Base-by-base conservation (phyloP, 305 asterid genomes). In the Euphrasia arctica region DNA sequence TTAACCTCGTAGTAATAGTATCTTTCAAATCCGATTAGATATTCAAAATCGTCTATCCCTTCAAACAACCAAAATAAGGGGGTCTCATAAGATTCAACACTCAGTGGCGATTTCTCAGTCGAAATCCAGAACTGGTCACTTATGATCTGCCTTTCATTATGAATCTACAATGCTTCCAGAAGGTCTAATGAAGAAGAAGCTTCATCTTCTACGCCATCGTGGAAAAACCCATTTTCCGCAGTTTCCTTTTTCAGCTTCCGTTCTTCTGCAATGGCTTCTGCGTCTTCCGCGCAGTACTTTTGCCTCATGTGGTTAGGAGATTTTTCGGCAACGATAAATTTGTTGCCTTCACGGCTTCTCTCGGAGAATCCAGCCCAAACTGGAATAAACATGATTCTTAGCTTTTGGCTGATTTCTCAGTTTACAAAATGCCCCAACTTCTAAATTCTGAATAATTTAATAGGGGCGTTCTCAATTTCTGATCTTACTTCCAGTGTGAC, bases 321-420 rank as follows among this genome's bases (percentile, higher is more conserved):
- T 72, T 78, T 86, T 82, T 88, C 95, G 2, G 96, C 91, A 65
- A 88, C 95, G 60, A 83, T 42, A 77, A 80, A 87, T 73, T 90
- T 93, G 89, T 77, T 85, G 57, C 97, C 97, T 77, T 92, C 97
- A 25, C 98, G 97, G 51, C 74, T 72, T 79, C 95, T 81, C 85
- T 93, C 92, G 0, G 96, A 63, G 77, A 90, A 93, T 73, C 95
- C 95, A 65, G 97, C 96, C 99, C 97, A 93, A 61, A 88, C 99
- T 90, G 89, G 67, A 77, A 62, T 8, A 13, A 13, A 18, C 54
- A 63, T 67, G 25, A 14, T 49, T 50, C 9, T 49, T 15, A 49
- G 27, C 27, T 49, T 45, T 49, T n/a, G 54, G 54, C 54, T 49
- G 54, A 12, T 0, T 12, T 45, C 3, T 12, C 51, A 13, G 51